Base-by-base conservation (phyloP, 352 stramenopile species). In the Phytophthora niederhauseri region DNA sequence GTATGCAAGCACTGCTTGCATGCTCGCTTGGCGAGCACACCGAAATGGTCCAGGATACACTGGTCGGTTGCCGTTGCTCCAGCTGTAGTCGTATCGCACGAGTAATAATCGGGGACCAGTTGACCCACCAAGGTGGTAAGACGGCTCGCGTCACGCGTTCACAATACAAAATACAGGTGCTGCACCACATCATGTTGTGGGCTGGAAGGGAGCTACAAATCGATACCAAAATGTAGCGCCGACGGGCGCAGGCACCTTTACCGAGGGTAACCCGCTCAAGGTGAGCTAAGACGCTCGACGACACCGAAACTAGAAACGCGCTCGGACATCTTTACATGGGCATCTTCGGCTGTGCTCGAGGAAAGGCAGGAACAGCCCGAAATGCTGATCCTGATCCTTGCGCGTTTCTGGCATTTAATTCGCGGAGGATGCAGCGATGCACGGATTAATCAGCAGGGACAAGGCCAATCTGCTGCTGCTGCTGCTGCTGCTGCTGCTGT, bases 281-380 rank as follows among this genome's bases (percentile, higher is more conserved):
- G 36, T n/a, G 36, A n/a, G 36, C 34, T 17, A 49, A 64, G 51
- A 36, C 46, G 38, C 51, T 66, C 56, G 56, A 70, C 60, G 62
- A 46, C 36, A 19, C 14, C 31, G 53, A 69, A 12, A 50, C 30
- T 70, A 75, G 68, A 75, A 71, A 75, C 62, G 68, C 68, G 43
- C 45, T 60, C 30, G 5, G 50, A 61, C 62, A 61, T 70, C 64
- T 75, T 66, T 75, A 75, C 62, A 71, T 64, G 50, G 12, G n/a
- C 56, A 75, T 75, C 62, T 63, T 75, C 55, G 62, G 68, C 67
- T 74, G 67, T 70, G 67, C 38, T 65, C 26, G 24, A 51, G 62
- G 68, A 68, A 75, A 55, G 34, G 19, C 45, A 70, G 57, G 45
- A 61, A 36, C 57, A 51, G 56, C 41, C 11, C 9, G 14, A 43